Evolutionary conservation across 441 rosid genomes (phyloP), one percentile per base, ranked within the genome.

Genomic region (Flueggea neowawraea): DNA sequence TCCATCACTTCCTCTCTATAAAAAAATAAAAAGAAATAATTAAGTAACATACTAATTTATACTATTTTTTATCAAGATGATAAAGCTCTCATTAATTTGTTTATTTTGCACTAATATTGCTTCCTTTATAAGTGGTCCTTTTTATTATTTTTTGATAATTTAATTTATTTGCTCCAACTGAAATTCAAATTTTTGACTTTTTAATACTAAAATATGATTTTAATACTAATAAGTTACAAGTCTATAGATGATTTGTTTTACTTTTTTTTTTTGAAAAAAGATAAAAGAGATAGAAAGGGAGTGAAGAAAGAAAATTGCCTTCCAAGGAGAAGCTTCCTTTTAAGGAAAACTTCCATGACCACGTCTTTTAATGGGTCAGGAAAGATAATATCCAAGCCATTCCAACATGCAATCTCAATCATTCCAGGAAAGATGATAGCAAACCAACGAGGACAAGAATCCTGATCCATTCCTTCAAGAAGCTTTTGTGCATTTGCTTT

Each of bases 401-500:
- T 51, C 52, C 53, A 3, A 22, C n/a, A 65, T 8, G 88, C 82
- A 68, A 78, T 73, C 64, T 84, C 88, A 33, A 86, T 58, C 73
- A 82, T 71, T 61, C 73, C 81, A 7, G 85, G 84, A 62, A 84
- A 82, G 33, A 69, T 60, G 13, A 84, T 74, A 12, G 74, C 58
- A 39, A 86, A 73, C 90, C 90, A 77, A 60, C 86, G 84, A 32
- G 90, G 87, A 61, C 64, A 72, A 0, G 32, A 22, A 47, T 47
- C 50, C 8, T 67, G 65, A 4, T 10, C 9, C 6, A 43, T 52
- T 44, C 60, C 66, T 41, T 39, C 75, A n/a, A 81, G 67, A 55
- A 82, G 50, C 53, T 64, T 65, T 48, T 75, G 76, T 0, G 73
- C 52, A 50, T 60, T 76, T 55, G 62, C 71, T 39, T 63, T 58